Conservation (phyloP, 768 basidiomycete species). For the Kwoniella dendrophila region DNA sequence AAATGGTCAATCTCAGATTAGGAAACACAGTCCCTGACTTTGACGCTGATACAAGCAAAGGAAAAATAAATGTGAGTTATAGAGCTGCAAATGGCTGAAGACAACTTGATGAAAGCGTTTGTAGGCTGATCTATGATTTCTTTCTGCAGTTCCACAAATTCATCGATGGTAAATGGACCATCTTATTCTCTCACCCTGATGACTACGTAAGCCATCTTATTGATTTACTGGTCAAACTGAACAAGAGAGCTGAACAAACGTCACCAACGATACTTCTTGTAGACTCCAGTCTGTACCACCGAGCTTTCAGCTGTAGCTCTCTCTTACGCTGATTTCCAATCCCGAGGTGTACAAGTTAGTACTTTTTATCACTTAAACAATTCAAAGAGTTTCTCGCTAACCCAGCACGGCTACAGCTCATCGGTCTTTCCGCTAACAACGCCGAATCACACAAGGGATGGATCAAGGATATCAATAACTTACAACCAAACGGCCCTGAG, state of each 20-base stretch:
- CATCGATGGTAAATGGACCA: slow-evolving; percentile 84
- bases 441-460: slow-evolving; percentile 81
- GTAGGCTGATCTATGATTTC: no score
- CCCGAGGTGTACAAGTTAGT: slow-evolving; percentile 83
- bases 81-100: background rate
- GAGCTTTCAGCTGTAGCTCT: slow-evolving; percentile 95
- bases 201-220: slow-evolving; percentile 46
- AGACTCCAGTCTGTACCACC: slow-evolving; percentile 63
- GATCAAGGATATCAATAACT: slow-evolving; percentile 71
- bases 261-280: background rate
- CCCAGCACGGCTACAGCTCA: slow-evolving; percentile 45
- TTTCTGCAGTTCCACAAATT: slow-evolving; percentile 69
- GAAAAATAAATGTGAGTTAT: slow-evolving; percentile 71
- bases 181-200: slow-evolving; percentile 91
- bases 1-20: slow-evolving; percentile 47
- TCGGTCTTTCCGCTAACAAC: slow-evolving; percentile 82
- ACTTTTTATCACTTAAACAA: slow-evolving; percentile 1
- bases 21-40: slow-evolving; percentile 66
- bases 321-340: slow-evolving; percentile 77
- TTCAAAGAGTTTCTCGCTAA: no score
- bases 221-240: no score
- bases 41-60: slow-evolving; percentile 78
- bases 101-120: background rate
- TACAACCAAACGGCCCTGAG: slow-evolving; percentile 64
- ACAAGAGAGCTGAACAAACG: no score